Evolutionary conservation across 2,329 filamentous ascomycete species (phyloP).

Genomic region (Cordyceps cateniannulata): DNA sequence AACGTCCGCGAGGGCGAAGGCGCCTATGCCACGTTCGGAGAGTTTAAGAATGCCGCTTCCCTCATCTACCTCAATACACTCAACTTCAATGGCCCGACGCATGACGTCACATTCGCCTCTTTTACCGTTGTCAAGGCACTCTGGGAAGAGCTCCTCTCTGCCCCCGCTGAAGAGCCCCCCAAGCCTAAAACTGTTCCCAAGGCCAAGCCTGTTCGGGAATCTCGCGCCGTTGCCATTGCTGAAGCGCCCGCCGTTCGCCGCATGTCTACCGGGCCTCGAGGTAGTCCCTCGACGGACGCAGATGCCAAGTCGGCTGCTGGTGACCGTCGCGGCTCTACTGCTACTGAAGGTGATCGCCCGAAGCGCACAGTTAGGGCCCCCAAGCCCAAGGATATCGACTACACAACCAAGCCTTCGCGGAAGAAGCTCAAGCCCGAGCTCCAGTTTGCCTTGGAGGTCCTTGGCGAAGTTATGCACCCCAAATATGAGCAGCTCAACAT

Average conservation of each 20-base stretch:
- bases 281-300: slow-evolving; percentile 22
- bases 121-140: slow-evolving; percentile 50
- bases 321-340: slow-evolving; percentile 24
- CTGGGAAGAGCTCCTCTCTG: slow-evolving; percentile 38
- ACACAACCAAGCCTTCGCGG: slow-evolving; percentile 66
- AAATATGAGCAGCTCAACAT: slow-evolving; percentile 63
- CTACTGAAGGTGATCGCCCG: slow-evolving; percentile 63
- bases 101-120: slow-evolving; percentile 60
- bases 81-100: slow-evolving; percentile 74
- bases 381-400: slow-evolving; percentile 85
- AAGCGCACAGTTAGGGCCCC: slow-evolving; percentile 93
- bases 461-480: slow-evolving; percentile 69
- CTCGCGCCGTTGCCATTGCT: slow-evolving; percentile 22
- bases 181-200: slow-evolving; percentile 47
- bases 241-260: slow-evolving; percentile 21
- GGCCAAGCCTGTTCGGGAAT: slow-evolving; percentile 30
- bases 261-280: slow-evolving; percentile 24
- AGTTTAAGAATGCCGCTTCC: slow-evolving; percentile 67
- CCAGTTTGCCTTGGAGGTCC: slow-evolving; percentile 78
- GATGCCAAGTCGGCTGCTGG: slow-evolving; percentile 12
- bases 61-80: slow-evolving; percentile 74
- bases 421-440: slow-evolving; percentile 88
- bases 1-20: slow-evolving; percentile 61
- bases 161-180: slow-evolving; percentile 47
- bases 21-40: slow-evolving; percentile 60